These are phyloP conservation scores for Cicer judaicum DNA, from an alignment of 306 rosid species.

Conservation along the genomic window DNA sequence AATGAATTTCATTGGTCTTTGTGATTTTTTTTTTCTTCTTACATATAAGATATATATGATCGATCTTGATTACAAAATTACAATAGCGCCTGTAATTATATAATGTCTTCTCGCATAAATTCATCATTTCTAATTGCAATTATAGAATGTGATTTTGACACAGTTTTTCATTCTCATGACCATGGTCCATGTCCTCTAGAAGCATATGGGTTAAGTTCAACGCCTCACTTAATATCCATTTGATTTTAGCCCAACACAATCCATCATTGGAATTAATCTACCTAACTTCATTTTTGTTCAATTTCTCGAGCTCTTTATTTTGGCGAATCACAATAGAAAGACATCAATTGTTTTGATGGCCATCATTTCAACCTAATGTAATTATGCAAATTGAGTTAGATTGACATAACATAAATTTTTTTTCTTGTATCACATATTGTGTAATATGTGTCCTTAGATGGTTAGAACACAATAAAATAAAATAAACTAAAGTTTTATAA, in stretches of 20 bases:
- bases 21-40: no score
- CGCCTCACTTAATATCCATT: constrained; percentile 37
- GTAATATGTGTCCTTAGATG: not conserved
- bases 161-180: constrained; percentile 12
- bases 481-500: no score
- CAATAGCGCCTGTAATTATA: constrained; percentile 45
- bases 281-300: constrained; percentile 48
- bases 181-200: constrained; percentile 48
- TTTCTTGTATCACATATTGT: not conserved
- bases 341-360: constrained; percentile 38
- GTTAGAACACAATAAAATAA: no score
- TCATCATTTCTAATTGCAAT: constrained; percentile 49
- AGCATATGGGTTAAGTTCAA: constrained; percentile 49
- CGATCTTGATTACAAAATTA: not conserved
- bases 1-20: no score
- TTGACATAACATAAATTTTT: not conserved
- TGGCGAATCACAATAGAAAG: constrained; percentile 34
- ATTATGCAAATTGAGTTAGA: constrained; percentile 18
- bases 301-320: constrained; percentile 34
- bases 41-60: no score
- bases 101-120: constrained; percentile 29
- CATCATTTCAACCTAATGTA: constrained; percentile 41
- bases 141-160: constrained; percentile 20
- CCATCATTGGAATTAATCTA: constrained; percentile 42
- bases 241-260: constrained; percentile 43